Evolutionary conservation across 2,329 filamentous ascomycete genomes (phyloP).

Genomic region (Pseudogymnoascus sp.): DNA sequence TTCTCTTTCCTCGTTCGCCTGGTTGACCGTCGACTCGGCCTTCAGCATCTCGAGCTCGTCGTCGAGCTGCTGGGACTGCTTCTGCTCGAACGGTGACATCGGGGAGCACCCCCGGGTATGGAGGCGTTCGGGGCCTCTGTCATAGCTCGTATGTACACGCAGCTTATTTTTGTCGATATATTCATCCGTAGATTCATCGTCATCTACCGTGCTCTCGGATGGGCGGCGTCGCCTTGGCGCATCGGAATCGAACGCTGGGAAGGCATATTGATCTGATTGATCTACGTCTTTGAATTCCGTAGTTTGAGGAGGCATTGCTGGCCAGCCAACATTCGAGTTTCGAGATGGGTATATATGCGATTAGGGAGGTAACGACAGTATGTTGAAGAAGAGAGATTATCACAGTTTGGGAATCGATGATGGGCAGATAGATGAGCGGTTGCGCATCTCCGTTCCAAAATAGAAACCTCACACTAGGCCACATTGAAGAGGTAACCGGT

Average conservation of each 20-base stretch:
- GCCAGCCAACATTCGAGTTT: slow-evolving; percentile 5
- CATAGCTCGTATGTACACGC: slow-evolving; percentile 39
- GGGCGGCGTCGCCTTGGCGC: slow-evolving; percentile 17
- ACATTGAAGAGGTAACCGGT: slow-evolving; percentile 1
- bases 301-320: slow-evolving; percentile 4
- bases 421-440: background rate
- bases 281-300: background rate
- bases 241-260: slow-evolving; percentile 24
- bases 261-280: slow-evolving; percentile 24
- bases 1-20: slow-evolving; percentile 15
- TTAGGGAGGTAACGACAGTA: background rate
- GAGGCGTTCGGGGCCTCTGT: slow-evolving; percentile 24
- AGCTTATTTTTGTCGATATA: slow-evolving; percentile 36
- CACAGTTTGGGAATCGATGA: background rate
- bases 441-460: background rate
- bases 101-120: slow-evolving; percentile 21
- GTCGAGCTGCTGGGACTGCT: slow-evolving; percentile 52
- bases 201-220: slow-evolving; percentile 28
- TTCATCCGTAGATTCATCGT: slow-evolving; percentile 20
- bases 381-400: background rate
- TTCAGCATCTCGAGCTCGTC: slow-evolving; percentile 61
- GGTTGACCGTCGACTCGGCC: slow-evolving; percentile 50
- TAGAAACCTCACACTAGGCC: slow-evolving; percentile 1
- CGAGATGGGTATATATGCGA: background rate
- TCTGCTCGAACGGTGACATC: slow-evolving; percentile 46